Conservation (phyloP, 164 flowering plant species). For the Magnolia changhungtana region DNA sequence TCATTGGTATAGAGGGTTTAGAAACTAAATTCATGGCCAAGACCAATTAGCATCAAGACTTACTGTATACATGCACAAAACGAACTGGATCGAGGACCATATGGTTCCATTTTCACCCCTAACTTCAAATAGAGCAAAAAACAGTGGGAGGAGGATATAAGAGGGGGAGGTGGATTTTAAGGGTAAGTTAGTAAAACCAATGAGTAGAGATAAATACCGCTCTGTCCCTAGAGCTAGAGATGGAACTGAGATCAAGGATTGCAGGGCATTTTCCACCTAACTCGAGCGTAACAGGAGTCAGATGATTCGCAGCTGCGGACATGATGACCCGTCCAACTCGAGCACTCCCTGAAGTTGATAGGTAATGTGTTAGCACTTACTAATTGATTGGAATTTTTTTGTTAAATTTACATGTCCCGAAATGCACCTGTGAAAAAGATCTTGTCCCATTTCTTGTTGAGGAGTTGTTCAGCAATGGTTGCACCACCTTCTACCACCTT, state of each 20-base stretch:
- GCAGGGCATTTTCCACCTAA: conserved; percentile 91
- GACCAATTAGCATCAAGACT: no score
- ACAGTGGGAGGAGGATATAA: background rate
- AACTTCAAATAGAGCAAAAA: background rate
- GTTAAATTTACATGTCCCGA: background rate
- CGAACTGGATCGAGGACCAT: no score
- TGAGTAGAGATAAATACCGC: background rate
- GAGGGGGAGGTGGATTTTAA: background rate
- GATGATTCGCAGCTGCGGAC: conserved; percentile 82
- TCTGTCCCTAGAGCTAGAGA: background rate
- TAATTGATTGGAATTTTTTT: background rate
- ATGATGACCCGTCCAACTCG: conserved; percentile 62
- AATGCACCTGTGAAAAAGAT: conserved; percentile 81
- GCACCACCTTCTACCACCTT: conserved; percentile 66
- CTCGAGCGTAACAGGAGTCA: conserved; percentile 88
- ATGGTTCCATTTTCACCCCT: no score
- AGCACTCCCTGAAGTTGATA: conserved; percentile 51
- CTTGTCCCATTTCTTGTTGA: conserved; percentile 83
- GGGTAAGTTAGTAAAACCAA: background rate
- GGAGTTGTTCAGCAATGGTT: conserved; percentile 33
- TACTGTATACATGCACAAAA: no score
- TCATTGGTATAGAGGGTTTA: no score
- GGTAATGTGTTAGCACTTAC: background rate
- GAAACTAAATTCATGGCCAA: no score
- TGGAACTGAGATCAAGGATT: conserved; percentile 38